phyloP scores from a whole-genome alignment of 352 stramenopile species.

The Phytophthora pluvialis region DNA sequence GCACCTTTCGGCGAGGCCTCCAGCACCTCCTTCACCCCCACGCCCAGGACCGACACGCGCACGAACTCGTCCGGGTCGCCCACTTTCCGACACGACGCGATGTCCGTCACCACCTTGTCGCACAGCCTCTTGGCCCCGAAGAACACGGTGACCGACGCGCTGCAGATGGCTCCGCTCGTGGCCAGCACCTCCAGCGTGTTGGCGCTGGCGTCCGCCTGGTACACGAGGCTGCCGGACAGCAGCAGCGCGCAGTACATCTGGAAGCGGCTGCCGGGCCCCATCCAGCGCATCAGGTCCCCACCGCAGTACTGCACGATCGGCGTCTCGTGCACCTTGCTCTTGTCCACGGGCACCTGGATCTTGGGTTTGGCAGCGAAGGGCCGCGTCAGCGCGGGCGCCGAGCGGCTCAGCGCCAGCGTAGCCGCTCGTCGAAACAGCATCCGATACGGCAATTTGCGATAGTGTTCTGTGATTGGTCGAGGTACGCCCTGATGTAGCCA shows the following conservation, averaged over 20 bases:
- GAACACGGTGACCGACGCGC: slow-evolving; percentile 68
- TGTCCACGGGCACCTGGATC: slow-evolving; percentile 39
- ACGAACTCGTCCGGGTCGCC: slow-evolving; percentile 70
- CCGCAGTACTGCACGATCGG: slow-evolving; percentile 60
- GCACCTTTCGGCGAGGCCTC: slow-evolving; percentile 55
- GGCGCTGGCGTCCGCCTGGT: slow-evolving; percentile 54
- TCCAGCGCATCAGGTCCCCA: slow-evolving; percentile 56
- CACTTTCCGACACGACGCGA: slow-evolving; percentile 65
- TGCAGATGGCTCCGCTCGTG: slow-evolving; percentile 65
- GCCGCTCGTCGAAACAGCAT: slow-evolving; percentile 15
- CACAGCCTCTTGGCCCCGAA: slow-evolving; percentile 77
- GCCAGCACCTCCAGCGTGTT: slow-evolving; percentile 59
- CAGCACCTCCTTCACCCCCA: slow-evolving; percentile 54
- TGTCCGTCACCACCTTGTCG: slow-evolving; percentile 75
- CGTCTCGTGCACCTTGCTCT: slow-evolving; percentile 58
- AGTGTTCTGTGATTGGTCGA: background rate
- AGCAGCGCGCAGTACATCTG: slow-evolving; percentile 83
- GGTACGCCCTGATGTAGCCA: too few species aligned
- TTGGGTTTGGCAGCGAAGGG: slow-evolving; percentile 30
- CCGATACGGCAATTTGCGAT: background rate
- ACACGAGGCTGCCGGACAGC: slow-evolving; percentile 66
- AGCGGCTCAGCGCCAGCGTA: slow-evolving; percentile 5
- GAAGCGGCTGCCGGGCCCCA: slow-evolving; percentile 62
- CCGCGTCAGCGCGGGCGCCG: slow-evolving; percentile 2
- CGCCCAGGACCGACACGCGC: slow-evolving; percentile 55